Percentiles rank a stretch among this genome's conserved stretches.
These are phyloP conservation scores for Diplotaxis tenuifolia DNA, from an alignment of 345 rosid genomes.

Conservation along the genomic window DNA sequence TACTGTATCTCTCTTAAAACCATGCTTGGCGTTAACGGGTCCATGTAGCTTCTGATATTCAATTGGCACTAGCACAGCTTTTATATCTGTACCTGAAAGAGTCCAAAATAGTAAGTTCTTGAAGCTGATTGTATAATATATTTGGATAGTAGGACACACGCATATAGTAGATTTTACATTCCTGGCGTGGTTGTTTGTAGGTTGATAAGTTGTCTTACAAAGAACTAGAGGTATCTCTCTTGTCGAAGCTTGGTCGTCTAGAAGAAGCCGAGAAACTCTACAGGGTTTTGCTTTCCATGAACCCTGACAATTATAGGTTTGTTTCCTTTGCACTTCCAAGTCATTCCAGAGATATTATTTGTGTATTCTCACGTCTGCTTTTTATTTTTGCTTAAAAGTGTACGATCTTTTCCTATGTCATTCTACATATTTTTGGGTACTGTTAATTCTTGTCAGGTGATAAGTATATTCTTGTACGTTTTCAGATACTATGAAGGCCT, in stretches of 20 bases:
- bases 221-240: slow-evolving; percentile 87
- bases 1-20: neutral
- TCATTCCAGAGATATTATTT: neutral
- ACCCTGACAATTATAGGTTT: slow-evolving; percentile 98
- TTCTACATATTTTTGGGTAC: slow-evolving; percentile 7
- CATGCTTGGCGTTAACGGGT: neutral
- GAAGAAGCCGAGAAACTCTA: slow-evolving; percentile 82
- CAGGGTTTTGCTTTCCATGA: slow-evolving; percentile 70
- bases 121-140: slow-evolving; percentile 3
- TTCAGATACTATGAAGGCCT: slow-evolving; percentile 91
- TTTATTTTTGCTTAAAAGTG: neutral
- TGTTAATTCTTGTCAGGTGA: neutral
- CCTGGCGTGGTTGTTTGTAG: slow-evolving; percentile 43
- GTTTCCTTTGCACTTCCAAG: slow-evolving; percentile 5
- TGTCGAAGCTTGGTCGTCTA: slow-evolving; percentile 67
- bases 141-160: neutral
- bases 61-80: slow-evolving; percentile 7
- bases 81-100: slow-evolving; percentile 35
- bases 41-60: slow-evolving; percentile 5
- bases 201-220: slow-evolving; percentile 78
- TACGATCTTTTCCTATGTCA: neutral
- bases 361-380: too few relatives aligned
- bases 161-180: slow-evolving; percentile 19
- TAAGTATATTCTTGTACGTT: neutral
- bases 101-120: slow-evolving; percentile 67